A percentile compares a stretch with the other conserved stretches of the same genome.
Conservation (phyloP, 108 stramenopile genomes). For the Cyclotella choctawhatcheeana region DNA sequence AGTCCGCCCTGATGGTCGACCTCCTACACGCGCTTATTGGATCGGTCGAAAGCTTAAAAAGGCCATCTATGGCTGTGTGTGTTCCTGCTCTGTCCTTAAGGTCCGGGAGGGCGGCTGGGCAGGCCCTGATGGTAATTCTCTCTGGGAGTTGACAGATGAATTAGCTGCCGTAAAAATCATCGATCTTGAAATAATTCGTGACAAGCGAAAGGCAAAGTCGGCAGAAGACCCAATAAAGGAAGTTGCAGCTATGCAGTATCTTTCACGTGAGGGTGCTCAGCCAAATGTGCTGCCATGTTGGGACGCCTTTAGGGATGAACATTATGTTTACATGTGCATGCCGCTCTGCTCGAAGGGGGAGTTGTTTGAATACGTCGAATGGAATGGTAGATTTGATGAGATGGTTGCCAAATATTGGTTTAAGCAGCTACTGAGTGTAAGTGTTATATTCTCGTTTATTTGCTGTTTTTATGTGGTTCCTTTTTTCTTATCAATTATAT, state of each 20-base stretch:
- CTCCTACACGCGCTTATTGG: constrained; percentile 76
- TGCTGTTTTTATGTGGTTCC: not conserved
- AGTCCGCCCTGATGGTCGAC: constrained; percentile 58
- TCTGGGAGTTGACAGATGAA: constrained; percentile 74
- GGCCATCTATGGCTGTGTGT: constrained; percentile 82
- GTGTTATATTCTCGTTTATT: constrained; percentile 22
- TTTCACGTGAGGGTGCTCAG: constrained; percentile 40
- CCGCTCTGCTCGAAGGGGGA: constrained; percentile 84
- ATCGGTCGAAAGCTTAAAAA: constrained; percentile 77
- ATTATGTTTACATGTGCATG: constrained; percentile 82
- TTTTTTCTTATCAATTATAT: not conserved
- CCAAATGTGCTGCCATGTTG: constrained; percentile 65
- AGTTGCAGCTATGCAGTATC: constrained; percentile 80
- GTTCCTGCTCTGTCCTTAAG: constrained; percentile 69
- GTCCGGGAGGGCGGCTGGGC: constrained; percentile 61
- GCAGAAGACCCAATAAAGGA: constrained; percentile 89
- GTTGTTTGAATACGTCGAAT: constrained; percentile 77
- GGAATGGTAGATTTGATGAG: constrained; percentile 74
- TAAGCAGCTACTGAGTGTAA: constrained; percentile 76
- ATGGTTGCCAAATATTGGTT: constrained; percentile 81
- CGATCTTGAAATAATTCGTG: constrained; percentile 70
- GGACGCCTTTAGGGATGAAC: constrained; percentile 76
- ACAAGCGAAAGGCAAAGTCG: constrained; percentile 46
- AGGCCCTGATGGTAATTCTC: constrained; percentile 28
- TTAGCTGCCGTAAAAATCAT: constrained; percentile 81